Conservation (phyloP, 441 rosid genomes). For the Viola pubescens region DNA sequence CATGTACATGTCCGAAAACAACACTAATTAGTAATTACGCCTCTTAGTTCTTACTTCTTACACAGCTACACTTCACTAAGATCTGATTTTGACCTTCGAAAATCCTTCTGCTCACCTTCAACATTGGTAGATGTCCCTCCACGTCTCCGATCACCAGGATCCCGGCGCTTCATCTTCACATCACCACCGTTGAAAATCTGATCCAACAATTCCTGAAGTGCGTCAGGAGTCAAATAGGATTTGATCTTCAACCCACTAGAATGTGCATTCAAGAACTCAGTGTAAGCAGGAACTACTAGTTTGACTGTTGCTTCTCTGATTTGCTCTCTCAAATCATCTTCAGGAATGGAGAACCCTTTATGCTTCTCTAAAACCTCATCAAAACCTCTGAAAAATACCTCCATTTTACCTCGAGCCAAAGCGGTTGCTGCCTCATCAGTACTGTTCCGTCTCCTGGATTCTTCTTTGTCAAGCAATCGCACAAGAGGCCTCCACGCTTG, state of each 20-base stretch:
- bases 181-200: constrained; percentile 28
- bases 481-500: constrained; percentile 49
- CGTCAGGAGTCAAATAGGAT: constrained; percentile 26
- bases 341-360: constrained; percentile 33
- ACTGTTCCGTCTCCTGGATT: constrained; percentile 8
- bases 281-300: constrained; percentile 34
- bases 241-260: constrained; percentile 16
- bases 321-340: constrained; percentile 44
- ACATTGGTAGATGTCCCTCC: constrained; percentile 15
- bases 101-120: constrained; percentile 19
- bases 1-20: too few species aligned
- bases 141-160: constrained; percentile 16
- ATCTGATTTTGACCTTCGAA: constrained; percentile 22
- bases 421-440: constrained; percentile 1
- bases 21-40: too few species aligned
- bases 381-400: constrained; percentile 32
- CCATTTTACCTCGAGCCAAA: constrained; percentile 27
- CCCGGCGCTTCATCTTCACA: constrained; percentile 27
- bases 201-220: constrained; percentile 20
- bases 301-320: constrained; percentile 40
- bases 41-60: too few species aligned
- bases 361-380: constrained; percentile 39
- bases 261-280: constrained; percentile 26
- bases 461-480: constrained; percentile 32
- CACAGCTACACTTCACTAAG: constrained; percentile 14